phyloP scores from a whole-genome alignment of 164 flowering plant genomes.

The Tetrastigma voinierianum region DNA sequence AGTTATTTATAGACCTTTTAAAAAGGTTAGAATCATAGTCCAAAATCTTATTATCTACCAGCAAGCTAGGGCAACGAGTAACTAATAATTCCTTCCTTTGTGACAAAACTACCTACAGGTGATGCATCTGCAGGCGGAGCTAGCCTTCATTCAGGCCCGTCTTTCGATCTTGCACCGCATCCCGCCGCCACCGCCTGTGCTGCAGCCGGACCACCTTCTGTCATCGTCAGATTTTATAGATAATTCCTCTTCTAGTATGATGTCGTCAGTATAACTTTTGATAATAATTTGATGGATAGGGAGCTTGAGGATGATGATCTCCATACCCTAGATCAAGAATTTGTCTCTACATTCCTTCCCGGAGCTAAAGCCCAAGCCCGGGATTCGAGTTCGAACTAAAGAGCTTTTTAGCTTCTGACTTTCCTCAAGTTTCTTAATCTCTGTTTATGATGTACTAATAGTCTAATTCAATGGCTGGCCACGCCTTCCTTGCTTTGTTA shows the following conservation, averaged over 20 bases:
- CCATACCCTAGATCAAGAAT: slow-evolving; percentile 38
- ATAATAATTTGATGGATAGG: slow-evolving; percentile 15
- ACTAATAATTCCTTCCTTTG: neutral
- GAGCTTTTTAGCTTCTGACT: neutral
- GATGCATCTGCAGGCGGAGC: slow-evolving; percentile 60
- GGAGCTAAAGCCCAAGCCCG: slow-evolving; percentile 37
- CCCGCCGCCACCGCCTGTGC: slow-evolving; percentile 15
- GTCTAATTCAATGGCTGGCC: no score
- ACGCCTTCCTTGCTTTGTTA: no score
- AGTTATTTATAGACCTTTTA: no score
- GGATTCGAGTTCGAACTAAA: slow-evolving; percentile 14
- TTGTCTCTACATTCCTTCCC: slow-evolving; percentile 44
- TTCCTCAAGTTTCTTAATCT: no score
- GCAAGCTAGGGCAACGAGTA: neutral
- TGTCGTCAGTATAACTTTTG: no score
- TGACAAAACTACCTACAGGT: slow-evolving; percentile 51
- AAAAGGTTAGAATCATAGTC: no score
- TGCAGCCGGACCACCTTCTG: slow-evolving; percentile 1
- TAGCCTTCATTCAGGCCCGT: slow-evolving; percentile 48
- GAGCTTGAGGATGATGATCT: slow-evolving; percentile 37
- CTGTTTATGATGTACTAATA: no score
- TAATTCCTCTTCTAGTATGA: slow-evolving; percentile 6
- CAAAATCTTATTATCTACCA: neutral
- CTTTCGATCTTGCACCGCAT: slow-evolving; percentile 39
- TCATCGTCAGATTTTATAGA: slow-evolving; percentile 13